A percentile compares a stretch with the other conserved stretches of the same genome.
Evolutionary conservation across 2,329 filamentous ascomycete species (phyloP).

Genomic region (Colletotrichum costaricense): DNA sequence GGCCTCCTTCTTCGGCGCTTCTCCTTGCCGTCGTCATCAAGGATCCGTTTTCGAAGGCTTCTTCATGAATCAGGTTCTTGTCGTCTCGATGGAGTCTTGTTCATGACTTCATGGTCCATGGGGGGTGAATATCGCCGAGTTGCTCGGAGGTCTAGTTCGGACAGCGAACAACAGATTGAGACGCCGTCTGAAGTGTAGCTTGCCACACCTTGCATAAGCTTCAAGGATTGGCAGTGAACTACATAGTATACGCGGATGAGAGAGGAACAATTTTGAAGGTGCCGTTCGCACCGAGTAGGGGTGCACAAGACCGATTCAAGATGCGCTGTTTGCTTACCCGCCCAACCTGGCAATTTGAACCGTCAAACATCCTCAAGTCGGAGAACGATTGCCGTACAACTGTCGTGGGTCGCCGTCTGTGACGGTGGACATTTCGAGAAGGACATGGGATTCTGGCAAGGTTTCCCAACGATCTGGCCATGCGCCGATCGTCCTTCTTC

Average conservation of each 20-base stretch:
- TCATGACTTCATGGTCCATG: not conserved
- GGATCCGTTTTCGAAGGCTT: not conserved
- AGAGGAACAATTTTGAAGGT: not conserved
- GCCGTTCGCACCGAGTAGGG: not conserved
- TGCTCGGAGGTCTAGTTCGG: not conserved
- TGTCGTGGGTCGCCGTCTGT: not conserved
- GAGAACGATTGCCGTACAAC: not conserved
- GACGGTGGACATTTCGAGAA: not conserved
- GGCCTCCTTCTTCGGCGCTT: not conserved
- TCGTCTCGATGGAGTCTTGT: not conserved
- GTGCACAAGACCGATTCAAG: not conserved
- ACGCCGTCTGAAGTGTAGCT: conserved; percentile 27
- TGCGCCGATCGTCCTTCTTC: conserved; percentile 18
- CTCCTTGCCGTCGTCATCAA: conserved; percentile 22
- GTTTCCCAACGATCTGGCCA: conserved; percentile 35
- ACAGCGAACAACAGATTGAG: conserved; percentile 7
- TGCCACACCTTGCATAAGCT: conserved; percentile 14
- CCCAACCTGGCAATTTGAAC: not conserved
- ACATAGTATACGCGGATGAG: not conserved
- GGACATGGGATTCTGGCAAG: not conserved
- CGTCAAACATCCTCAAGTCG: conserved; percentile 1
- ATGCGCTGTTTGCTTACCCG: not conserved
- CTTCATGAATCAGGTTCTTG: not conserved
- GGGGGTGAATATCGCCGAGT: conserved; percentile 13
- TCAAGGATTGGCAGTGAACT: not conserved